Evolutionary conservation across 2,329 filamentous ascomycete species (phyloP).

Genomic region (Exophiala calicioides): DNA sequence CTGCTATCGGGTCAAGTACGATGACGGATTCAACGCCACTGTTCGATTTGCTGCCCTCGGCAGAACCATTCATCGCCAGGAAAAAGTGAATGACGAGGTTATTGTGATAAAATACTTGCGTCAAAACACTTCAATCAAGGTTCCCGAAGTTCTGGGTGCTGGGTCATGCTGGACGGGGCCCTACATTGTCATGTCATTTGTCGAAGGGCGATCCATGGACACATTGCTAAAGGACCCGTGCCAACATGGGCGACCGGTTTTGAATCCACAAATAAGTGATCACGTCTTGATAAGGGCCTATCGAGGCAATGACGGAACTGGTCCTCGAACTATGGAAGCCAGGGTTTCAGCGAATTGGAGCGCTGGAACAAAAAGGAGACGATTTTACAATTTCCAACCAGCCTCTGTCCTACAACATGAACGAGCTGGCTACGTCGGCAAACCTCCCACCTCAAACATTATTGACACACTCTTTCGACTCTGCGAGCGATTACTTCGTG

Average conservation of each 20-base stretch:
- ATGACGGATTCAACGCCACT: constrained; percentile 30
- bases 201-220: constrained; percentile 30
- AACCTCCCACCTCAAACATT: constrained; percentile 32
- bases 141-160: constrained; percentile 7
- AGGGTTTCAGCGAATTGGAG: constrained; percentile 33
- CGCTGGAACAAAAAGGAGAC: constrained; percentile 12
- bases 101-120: constrained; percentile 6
- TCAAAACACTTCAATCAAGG: constrained; percentile 10
- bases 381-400: constrained; percentile 6
- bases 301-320: constrained; percentile 32
- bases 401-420: constrained; percentile 35
- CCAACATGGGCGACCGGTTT: constrained; percentile 5
- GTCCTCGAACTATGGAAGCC: constrained; percentile 34
- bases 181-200: constrained; percentile 41
- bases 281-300: constrained; percentile 32
- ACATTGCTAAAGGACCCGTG: constrained; percentile 31
- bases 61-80: constrained; percentile 13
- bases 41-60: constrained; percentile 37
- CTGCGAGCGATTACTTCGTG: constrained; percentile 34
- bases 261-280: constrained; percentile 26
- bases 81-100: constrained; percentile 9
- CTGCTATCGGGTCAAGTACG: constrained; percentile 35
- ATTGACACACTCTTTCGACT: constrained; percentile 25
- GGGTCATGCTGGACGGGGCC: constrained; percentile 29
- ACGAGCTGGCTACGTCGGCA: constrained; percentile 28